phyloP scores from a whole-genome alignment of 192 early-diverging fungal species.

The Coemansia sp. region DNA sequence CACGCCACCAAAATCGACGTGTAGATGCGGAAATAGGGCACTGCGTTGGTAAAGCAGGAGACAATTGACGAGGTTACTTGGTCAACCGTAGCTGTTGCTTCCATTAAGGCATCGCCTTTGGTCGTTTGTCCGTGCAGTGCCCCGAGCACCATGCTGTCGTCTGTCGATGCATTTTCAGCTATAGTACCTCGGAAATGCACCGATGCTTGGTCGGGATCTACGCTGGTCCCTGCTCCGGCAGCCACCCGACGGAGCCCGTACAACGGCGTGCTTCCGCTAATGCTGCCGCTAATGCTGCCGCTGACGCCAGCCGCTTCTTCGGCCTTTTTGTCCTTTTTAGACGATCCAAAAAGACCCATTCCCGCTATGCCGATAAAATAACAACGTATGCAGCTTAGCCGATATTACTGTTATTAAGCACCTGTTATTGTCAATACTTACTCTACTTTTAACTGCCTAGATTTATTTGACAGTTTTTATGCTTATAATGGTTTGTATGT shows the following conservation, averaged over 20 bases:
- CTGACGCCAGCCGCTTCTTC: neutral
- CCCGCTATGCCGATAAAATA: neutral
- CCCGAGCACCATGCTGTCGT: constrained; percentile 10
- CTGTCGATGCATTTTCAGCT: constrained; percentile 1
- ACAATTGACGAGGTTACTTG: constrained; percentile 24
- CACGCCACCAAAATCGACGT: constrained; percentile 48
- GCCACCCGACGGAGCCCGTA: constrained; percentile 4
- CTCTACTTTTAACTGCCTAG: neutral
- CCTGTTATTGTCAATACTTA: neutral
- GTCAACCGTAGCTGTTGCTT: constrained; percentile 19
- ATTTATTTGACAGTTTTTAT: neutral
- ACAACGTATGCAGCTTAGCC: neutral
- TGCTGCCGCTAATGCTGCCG: neutral
- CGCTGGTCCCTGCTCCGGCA: neutral
- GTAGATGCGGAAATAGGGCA: constrained; percentile 46
- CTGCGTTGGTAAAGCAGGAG: constrained; percentile 19
- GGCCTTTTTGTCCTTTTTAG: constrained; percentile 26
- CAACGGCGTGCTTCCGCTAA: neutral
- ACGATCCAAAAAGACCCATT: constrained; percentile 41
- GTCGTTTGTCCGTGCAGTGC: neutral
- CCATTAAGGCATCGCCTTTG: constrained; percentile 1
- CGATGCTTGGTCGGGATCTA: neutral
- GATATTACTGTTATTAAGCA: too few relatives aligned
- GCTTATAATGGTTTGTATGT: neutral
- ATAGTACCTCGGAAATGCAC: neutral